Evolutionary conservation across 768 basidiomycete genomes (phyloP).

Genomic region (Pisolithus marmoratus): DNA sequence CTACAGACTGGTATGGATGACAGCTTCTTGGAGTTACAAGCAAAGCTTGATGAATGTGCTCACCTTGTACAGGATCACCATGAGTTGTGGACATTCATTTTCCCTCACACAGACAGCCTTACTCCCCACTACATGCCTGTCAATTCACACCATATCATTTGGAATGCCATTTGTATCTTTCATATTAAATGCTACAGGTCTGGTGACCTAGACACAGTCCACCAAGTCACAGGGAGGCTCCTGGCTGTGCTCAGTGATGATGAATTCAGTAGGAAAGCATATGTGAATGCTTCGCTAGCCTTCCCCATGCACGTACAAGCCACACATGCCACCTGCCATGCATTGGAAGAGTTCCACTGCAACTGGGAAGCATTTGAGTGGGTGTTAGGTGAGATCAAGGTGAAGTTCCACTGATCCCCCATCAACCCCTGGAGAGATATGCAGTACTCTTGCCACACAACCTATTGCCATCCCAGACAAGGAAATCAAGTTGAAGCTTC

Average conservation of each 20-base stretch:
- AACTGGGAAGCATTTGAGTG: slow-evolving; percentile 95
- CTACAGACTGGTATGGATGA: slow-evolving; percentile 96
- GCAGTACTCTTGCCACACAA: too few species aligned
- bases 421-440: too few species aligned
- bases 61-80: slow-evolving; percentile 79
- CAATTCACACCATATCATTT: slow-evolving; percentile 91
- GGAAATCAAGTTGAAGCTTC: slow-evolving; percentile 84
- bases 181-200: slow-evolving; percentile 93
- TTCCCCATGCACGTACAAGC: slow-evolving; percentile 94
- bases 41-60: slow-evolving; percentile 80
- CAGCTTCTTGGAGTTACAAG: slow-evolving; percentile 79
- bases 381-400: slow-evolving; percentile 90
- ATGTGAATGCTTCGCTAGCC: slow-evolving; percentile 82
- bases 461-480: slow-evolving; percentile 98
- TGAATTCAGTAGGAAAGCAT: slow-evolving; percentile 64
- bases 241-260: slow-evolving; percentile 85
- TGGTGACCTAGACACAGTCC: slow-evolving; percentile 79
- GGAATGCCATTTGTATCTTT: slow-evolving; percentile 95
- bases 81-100: slow-evolving; percentile 73
- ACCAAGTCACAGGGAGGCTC: slow-evolving; percentile 68
- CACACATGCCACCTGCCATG: slow-evolving; percentile 79
- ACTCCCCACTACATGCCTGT: slow-evolving; percentile 86
- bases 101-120: slow-evolving; percentile 66
- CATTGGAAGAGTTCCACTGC: slow-evolving; percentile 83
- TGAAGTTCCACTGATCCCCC: slow-evolving; percentile 27